A percentile compares a stretch with the other conserved stretches of the same genome.
Conservation (phyloP, 2,329 filamentous ascomycete species). For the Coniella vitis region DNA sequence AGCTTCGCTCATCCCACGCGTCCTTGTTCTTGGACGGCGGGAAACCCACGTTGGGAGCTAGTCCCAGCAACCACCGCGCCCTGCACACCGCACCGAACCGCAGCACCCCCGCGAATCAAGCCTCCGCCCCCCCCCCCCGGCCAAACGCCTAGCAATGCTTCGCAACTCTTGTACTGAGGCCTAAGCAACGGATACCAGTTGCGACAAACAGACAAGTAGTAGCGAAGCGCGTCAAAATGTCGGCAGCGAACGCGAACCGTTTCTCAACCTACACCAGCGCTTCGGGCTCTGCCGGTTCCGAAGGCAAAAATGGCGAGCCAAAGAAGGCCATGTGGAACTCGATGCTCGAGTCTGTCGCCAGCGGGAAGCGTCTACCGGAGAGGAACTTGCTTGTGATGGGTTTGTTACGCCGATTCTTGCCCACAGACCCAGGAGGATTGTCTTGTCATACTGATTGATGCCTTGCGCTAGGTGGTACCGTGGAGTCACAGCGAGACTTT, state of each 20-base stretch:
- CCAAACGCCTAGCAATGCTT: conserved; percentile 14
- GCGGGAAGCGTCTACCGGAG: conserved; percentile 81
- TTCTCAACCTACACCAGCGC: conserved; percentile 53
- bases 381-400: conserved; percentile 86
- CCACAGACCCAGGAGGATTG: not conserved
- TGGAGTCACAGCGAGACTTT: conserved; percentile 79
- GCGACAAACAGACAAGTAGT: conserved; percentile 9
- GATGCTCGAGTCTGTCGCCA: conserved; percentile 85
- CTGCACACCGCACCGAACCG: conserved; percentile 13
- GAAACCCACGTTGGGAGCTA: not conserved
- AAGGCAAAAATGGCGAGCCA: conserved; percentile 57
- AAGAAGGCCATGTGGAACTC: conserved; percentile 93
- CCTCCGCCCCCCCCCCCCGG: not conserved
- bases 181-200: not conserved
- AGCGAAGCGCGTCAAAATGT: conserved; percentile 3
- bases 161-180: conserved; percentile 8
- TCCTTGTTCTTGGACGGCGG: not conserved
- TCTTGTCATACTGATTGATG: not conserved
- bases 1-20: conserved; percentile 1
- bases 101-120: conserved; percentile 4
- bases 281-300: conserved; percentile 40
- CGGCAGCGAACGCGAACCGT: conserved; percentile 46
- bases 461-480: conserved; percentile 58
- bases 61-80: conserved; percentile 1
- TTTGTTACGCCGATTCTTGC: conserved; percentile 34